Conservation (phyloP, 1,139 yeast genomes). For the Lodderomyces metapsilosis region DNA sequence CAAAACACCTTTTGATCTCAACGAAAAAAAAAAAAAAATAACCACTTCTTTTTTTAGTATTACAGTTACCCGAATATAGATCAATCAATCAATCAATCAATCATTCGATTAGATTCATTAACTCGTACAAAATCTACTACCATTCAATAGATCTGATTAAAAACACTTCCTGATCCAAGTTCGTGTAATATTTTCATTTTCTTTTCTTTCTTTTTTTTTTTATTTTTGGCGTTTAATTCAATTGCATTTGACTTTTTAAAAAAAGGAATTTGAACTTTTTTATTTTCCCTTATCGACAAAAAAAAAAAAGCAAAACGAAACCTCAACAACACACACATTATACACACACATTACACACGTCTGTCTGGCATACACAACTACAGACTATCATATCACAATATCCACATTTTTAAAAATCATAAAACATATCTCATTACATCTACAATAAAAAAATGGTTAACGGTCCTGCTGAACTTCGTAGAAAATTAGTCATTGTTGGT, state of each 20-base stretch:
- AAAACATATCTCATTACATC: too few relatives aligned
- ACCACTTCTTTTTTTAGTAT: neutral
- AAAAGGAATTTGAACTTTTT: too few relatives aligned
- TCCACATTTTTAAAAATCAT: neutral
- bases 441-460: constrained; percentile 48
- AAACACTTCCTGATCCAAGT: too few relatives aligned
- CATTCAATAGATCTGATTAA: too few relatives aligned
- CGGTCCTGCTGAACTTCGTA: constrained; percentile 66
- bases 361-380: neutral
- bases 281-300: constrained; percentile 2
- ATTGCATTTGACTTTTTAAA: neutral
- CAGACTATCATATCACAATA: too few relatives aligned
- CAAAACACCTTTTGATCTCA: neutral
- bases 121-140: too few relatives aligned
- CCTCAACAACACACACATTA: constrained; percentile 2
- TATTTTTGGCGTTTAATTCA: neutral
- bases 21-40: neutral
- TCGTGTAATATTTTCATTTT: too few relatives aligned
- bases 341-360: neutral
- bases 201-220: too few relatives aligned
- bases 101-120: constrained; percentile 1
- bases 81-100: constrained; percentile 3
- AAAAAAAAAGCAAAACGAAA: neutral
- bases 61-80: neutral
- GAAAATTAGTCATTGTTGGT: constrained; percentile 82